Evolutionary conservation across 331 rosid genomes (phyloP), one percentile per base, ranked within the genome.

Genomic region (Rhamnella rubrinervis): DNA sequence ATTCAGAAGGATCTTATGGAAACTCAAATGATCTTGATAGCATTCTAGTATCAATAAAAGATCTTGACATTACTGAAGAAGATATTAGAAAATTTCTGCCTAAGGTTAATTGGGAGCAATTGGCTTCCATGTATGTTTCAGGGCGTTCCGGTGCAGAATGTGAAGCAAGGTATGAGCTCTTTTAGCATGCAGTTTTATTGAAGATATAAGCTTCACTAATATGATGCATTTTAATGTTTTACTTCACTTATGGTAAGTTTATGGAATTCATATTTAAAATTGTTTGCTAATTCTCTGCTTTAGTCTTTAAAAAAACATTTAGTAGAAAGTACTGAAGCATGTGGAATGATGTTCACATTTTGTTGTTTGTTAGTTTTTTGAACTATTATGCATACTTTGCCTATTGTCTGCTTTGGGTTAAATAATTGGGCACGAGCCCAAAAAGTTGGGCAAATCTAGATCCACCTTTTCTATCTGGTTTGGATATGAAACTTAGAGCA

Each of bases 101-200:
- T 23, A 80, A 88, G 72, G 96, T 93, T 77, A 80, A 87, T 68
- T 90, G 98, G 98, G 88, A 93, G 62, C 80, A 68, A 52, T 72
- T 93, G 77, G 97, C 98, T 81, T 84, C 89, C 72, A 87, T 76
- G 81, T 77, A 90, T 76, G 72, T 81, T 59, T 77, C 69, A 59
- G 90, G 96, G 25, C 95, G 78, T 71, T 81, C 88, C 2, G 92
- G 89, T 67, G 88, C 89, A 61, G 96, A 93, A 89, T 93, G 98
- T 75, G 88, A 85, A 91, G 82, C 92, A 35, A 84, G 98, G 98
- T 93, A 84, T 84, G 79, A 55, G 52, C 66, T 61, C 52, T 78
- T 62, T 8, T 39, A 10, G 50, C 37, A 35, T 66, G 51, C 23
- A 16, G 15, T 52, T 50, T 14, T 19, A 31, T 19, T 19, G 6